Conservation (phyloP, 2,329 filamentous ascomycete species). For the Scortechinia acanthostroma region DNA sequence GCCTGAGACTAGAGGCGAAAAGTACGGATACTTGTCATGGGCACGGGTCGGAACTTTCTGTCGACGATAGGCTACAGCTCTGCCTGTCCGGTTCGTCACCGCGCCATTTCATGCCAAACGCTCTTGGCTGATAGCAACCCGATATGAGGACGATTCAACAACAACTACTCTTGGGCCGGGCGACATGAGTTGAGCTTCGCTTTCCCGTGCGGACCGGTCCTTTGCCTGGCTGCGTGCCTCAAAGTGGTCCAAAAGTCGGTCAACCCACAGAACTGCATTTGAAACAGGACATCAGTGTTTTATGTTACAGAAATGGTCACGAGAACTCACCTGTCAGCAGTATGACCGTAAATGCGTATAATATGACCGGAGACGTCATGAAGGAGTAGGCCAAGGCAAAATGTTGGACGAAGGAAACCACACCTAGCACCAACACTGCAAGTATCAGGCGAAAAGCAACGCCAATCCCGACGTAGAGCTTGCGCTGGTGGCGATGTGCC, state of each 20-base stretch:
- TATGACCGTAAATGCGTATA: neutral
- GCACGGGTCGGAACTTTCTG: too few species aligned
- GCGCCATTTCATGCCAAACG: too few species aligned
- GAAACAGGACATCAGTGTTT: too few species aligned
- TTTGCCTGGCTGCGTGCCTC: neutral
- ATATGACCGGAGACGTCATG: neutral
- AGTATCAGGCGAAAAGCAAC: neutral
- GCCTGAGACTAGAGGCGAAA: too few species aligned
- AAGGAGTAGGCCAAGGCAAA: neutral
- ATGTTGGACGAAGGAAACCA: neutral
- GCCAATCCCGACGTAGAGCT: neutral
- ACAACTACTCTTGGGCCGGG: neutral
- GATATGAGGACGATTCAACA: neutral
- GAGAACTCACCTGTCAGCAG: neutral
- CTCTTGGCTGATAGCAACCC: too few species aligned
- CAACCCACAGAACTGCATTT: neutral
- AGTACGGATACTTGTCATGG: too few species aligned
- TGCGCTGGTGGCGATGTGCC: conserved; percentile 4
- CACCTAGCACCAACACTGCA: neutral
- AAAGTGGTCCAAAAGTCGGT: conserved; percentile 2
- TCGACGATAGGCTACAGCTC: too few species aligned
- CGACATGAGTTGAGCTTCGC: neutral
- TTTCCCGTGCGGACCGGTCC: neutral
- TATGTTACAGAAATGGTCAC: neutral
- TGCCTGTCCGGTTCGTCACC: too few species aligned